phyloP scores from a whole-genome alignment of 371 early-diverging fungal genomes.

The Mucor circinelloides region DNA sequence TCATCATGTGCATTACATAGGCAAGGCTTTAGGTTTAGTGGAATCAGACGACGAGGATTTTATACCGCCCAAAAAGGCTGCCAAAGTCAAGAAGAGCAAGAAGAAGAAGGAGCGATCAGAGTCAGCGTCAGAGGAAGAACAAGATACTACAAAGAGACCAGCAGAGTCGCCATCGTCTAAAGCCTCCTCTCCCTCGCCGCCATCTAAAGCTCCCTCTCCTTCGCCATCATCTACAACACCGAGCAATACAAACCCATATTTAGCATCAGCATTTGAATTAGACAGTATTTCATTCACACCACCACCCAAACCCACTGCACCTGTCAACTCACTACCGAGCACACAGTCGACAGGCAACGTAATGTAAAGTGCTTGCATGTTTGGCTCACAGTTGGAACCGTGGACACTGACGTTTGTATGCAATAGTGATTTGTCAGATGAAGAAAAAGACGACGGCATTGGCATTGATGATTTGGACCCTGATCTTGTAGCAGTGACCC shows the following conservation, averaged over 20 bases:
- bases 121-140: neutral
- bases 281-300: neutral
- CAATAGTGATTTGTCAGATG: constrained; percentile 8
- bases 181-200: neutral
- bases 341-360: neutral
- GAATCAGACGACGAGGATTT: constrained; percentile 16
- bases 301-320: neutral
- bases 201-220: neutral
- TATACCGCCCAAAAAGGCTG: neutral
- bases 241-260: neutral
- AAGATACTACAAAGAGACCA: neutral
- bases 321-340: neutral
- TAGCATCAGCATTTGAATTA: neutral
- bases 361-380: neutral
- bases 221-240: neutral
- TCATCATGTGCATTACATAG: constrained; percentile 8
- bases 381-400: neutral
- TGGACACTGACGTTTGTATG: neutral
- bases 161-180: neutral
- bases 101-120: neutral
- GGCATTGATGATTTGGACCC: constrained; percentile 44
- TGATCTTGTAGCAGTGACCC: constrained; percentile 25
- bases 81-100: neutral
- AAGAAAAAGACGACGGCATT: neutral
- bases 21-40: constrained; percentile 26